Evolutionary conservation across 108 stramenopile species (phyloP).

Genomic region (Fragilariopsis cylindrus): DNA sequence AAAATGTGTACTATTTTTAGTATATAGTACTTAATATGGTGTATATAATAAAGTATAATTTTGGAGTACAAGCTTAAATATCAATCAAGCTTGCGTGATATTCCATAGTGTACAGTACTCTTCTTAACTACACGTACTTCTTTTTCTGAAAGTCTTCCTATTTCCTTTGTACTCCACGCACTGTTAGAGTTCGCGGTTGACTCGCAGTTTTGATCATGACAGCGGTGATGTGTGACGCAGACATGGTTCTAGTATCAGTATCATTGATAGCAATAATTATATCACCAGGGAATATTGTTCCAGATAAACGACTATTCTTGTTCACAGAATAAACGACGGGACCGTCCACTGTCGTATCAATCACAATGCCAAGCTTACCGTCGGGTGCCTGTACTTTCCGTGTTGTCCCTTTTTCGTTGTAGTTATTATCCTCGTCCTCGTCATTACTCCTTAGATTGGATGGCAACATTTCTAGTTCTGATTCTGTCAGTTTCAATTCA

Average conservation of each 20-base stretch:
- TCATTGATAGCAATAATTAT: slow-evolving; percentile 77
- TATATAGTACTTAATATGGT: too few species aligned
- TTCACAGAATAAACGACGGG: slow-evolving; percentile 75
- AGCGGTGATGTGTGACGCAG: slow-evolving; percentile 67
- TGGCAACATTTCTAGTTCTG: slow-evolving; percentile 38
- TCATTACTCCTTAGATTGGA: slow-evolving; percentile 23
- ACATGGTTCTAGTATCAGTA: slow-evolving; percentile 67
- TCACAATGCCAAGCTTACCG: slow-evolving; percentile 82
- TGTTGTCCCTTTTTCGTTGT: slow-evolving; percentile 15
- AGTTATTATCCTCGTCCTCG: slow-evolving; percentile 8
- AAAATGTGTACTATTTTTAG: too few species aligned
- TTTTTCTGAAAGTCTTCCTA: too few species aligned
- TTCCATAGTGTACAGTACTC: too few species aligned
- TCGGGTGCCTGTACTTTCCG: slow-evolving; percentile 62
- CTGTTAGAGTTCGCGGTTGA: slow-evolving; percentile 50
- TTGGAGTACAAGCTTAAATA: too few species aligned
- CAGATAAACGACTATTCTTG: slow-evolving; percentile 48
- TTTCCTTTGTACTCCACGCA: slow-evolving; percentile 16
- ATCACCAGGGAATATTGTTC: slow-evolving; percentile 63
- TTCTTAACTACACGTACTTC: too few species aligned
- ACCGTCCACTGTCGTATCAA: slow-evolving; percentile 82
- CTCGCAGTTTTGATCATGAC: slow-evolving; percentile 72
- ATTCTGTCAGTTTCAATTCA: slow-evolving; percentile 31
- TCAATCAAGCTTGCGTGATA: too few species aligned
- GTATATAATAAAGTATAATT: too few species aligned